Base-by-base conservation (phyloP, 2,329 filamentous ascomycete species). In the Curvularia lunata region DNA sequence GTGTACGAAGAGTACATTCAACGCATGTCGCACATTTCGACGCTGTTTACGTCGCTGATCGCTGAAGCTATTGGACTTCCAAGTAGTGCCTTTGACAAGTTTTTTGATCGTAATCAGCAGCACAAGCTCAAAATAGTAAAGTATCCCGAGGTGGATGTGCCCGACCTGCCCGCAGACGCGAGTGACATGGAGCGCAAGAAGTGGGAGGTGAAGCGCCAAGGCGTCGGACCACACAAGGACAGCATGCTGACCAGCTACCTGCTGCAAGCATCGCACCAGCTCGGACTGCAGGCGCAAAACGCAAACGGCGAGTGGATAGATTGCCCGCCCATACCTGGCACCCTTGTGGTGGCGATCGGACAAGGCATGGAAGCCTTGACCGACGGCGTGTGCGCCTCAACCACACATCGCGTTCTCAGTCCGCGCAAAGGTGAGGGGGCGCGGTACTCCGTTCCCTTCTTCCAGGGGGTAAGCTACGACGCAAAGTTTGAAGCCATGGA, bases 41-140 rank as follows among this genome's bases (percentile, higher is more conserved):
- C 88, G 48, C 81, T 83, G 67, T 96, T 96, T 78, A 94, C 91
- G 1, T 86, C 85, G 10, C 84, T 96, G 28, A 90, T 96, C 66
- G 91, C 92, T 61, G 91, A 96, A 79, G 89, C 91, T n/a, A 89
- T 96, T 61, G 85, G 85, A 9, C 82, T 96, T 5, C 86, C 89
- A 0, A 61, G 82, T 0, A 78, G 83, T 49, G 91, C 92, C 0
- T 96, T 96, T 75, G 80, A 86, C 71, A 86, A 85, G 68, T 96
- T 93, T 81, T 94, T 94, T 77, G 91, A 93, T 73, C 67, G 68
- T 1, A 77, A 83, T 41, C 83, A 81, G 80, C 91, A 95, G 79
- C 91, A 96, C 80, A 96, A 96, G 81, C 83, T 96, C 69, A 96
- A 96, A 80, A 88, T 96, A 58, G 88, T 96, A 59, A 91, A 91